phyloP scores from a whole-genome alignment of 1,284 basidiomycete species.

The Cutaneotrichosporon spelunceum region DNA sequence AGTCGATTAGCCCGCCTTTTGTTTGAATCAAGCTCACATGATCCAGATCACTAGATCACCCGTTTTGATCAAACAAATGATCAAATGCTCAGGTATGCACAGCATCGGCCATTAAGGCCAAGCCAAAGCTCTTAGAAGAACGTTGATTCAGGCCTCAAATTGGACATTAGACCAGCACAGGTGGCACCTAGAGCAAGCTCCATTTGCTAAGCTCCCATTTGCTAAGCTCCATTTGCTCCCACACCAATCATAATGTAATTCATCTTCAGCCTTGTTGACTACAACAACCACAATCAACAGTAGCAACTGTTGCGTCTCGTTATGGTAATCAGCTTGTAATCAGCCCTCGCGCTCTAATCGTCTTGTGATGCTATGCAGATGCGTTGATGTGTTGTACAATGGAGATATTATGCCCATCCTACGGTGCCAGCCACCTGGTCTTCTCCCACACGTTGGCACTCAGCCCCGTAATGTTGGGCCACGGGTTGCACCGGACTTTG shows the following conservation, averaged over 20 bases:
- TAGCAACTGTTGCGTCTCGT: too few relatives aligned
- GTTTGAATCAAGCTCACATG: background rate
- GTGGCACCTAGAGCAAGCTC: too few relatives aligned
- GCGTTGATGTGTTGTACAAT: background rate
- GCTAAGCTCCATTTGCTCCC: too few relatives aligned
- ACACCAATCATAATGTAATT: too few relatives aligned
- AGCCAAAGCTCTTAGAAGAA: too few relatives aligned
- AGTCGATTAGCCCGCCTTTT: background rate
- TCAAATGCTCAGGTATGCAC: background rate
- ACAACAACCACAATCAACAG: background rate
- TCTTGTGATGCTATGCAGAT: background rate
- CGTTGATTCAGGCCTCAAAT: too few relatives aligned
- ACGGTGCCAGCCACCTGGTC: conserved; percentile 18
- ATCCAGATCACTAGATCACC: background rate
- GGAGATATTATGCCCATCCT: background rate
- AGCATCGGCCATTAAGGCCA: too few relatives aligned
- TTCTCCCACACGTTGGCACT: conserved; percentile 51
- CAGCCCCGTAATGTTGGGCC: conserved; percentile 50
- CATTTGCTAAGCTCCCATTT: too few relatives aligned
- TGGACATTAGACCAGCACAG: background rate
- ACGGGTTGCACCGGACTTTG: conserved; percentile 50
- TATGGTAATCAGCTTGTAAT: too few relatives aligned
- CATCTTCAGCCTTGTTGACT: background rate
- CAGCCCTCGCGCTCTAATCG: background rate
- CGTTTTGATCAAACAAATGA: too few relatives aligned